Conservation (phyloP, 257 asterid species). For the Solanum pennellii region DNA sequence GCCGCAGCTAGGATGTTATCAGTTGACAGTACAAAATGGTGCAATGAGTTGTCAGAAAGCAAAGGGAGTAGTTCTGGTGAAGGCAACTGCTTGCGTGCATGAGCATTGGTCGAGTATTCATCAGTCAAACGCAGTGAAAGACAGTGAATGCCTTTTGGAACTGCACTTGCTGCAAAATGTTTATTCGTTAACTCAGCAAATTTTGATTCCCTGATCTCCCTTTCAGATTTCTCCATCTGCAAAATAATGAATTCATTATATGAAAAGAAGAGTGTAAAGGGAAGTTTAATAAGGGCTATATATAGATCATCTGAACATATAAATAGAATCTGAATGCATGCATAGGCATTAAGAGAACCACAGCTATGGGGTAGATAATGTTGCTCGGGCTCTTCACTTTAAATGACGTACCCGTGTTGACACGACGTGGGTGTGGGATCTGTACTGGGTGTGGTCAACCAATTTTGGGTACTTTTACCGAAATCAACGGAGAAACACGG, state of each 20-base stretch:
- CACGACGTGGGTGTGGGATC: neutral
- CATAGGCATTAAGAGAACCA: neutral
- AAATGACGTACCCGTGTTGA: neutral
- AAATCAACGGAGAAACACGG: neutral
- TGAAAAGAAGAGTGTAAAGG: neutral
- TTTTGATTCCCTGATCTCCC: conserved; percentile 56
- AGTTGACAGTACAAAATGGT: conserved; percentile 86
- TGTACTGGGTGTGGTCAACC: neutral
- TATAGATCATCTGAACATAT: neutral
- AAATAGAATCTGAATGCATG: neutral
- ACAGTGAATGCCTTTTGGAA: conserved; percentile 89
- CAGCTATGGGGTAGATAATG: neutral
- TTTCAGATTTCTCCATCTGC: conserved; percentile 32
- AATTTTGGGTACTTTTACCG: neutral
- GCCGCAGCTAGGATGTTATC: conserved; percentile 97
- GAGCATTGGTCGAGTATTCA: conserved; percentile 93
- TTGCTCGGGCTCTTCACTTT: neutral
- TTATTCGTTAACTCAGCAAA: conserved; percentile 62
- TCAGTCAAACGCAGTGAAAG: conserved; percentile 83
- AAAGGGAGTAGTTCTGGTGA: conserved; percentile 87
- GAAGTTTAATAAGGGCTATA: neutral
- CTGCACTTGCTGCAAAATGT: conserved; percentile 76
- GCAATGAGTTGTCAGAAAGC: conserved; percentile 72
- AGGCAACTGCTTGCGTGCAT: conserved; percentile 90
- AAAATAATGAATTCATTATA: neutral